Evolutionary conservation across 1,284 basidiomycete genomes (phyloP), one percentile per base, ranked within the genome.

Genomic region (Cryptococcus sp.): DNA sequence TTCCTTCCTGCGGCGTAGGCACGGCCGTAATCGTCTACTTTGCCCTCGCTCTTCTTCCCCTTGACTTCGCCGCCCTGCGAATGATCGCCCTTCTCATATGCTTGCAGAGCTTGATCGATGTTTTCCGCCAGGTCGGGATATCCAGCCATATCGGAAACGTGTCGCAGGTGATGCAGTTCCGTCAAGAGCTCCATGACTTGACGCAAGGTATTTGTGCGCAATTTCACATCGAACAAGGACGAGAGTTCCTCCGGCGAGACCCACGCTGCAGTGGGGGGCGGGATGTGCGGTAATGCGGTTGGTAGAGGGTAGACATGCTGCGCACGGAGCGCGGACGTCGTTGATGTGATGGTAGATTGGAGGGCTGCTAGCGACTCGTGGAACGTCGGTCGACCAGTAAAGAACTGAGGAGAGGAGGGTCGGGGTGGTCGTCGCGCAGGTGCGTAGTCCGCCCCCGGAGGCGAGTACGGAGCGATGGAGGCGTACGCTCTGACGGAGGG

Each of bases 1-100:
- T 92, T 85, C 78, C 86, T 85, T 25, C 93, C 93, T 44, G 88
- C 74, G 0, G 89, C 89, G 74, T 91, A 91, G n/a, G 87, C 87
- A 55, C 93, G 82, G 17, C 91, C 91, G 54, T 84, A 83, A 51
- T 83, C 80, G 73, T 95, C 93, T 23, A 88, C 78, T 48, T 84
- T 80, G 2, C 81, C 81, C 23, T 52, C 55, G 47, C 58, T 45
- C 51, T 66, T 61, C 22, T 55, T 38, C 40, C 82, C 84, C 68
- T 85, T 86, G 74, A 86, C 81, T 15, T 46, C 25, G 17, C 35
- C 25, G 27, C 27, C 47, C 23, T 38, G 38, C 31, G 17, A 1
- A 10, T 27, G 19, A 22, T 54, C 53, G 15, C 35, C 42, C 47
- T 84, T 83, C 73, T 91, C 88, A 70, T 88, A 93, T 49, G 85